A percentile compares a stretch with the other conserved stretches of the same genome.
These are phyloP conservation scores for Plantago rigida DNA, from an alignment of 305 asterid genomes.

Conservation along the genomic window DNA sequence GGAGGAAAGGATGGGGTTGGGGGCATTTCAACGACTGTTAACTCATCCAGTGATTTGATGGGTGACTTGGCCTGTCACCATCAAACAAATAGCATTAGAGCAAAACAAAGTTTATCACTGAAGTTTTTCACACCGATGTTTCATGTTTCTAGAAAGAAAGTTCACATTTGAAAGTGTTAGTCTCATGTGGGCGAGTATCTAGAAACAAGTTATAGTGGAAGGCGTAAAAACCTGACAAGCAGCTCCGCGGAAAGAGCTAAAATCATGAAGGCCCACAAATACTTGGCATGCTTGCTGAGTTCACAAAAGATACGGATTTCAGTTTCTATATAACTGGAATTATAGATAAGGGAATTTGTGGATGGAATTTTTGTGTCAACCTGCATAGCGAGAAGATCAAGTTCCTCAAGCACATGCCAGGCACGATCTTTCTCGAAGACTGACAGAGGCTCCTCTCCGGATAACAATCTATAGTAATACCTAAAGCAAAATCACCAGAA, in stretches of 20 bases:
- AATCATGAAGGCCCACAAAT: conserved; percentile 78
- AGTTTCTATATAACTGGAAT: conserved; percentile 1
- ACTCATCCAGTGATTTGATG: conserved; percentile 68
- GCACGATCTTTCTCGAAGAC: conserved; percentile 70
- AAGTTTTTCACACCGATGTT: background rate
- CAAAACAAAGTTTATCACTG: background rate
- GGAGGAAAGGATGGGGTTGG: conserved; percentile 65
- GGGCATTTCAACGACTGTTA: conserved; percentile 60
- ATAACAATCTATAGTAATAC: conserved; percentile 66
- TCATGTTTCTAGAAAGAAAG: conserved; percentile 5
- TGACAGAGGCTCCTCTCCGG: conserved; percentile 59
- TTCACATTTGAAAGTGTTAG: background rate
- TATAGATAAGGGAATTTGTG: conserved; percentile 2
- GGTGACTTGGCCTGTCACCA: conserved; percentile 82
- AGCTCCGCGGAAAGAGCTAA: conserved; percentile 87
- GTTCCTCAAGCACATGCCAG: conserved; percentile 80
- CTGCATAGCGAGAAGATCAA: conserved; percentile 69
- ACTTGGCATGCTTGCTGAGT: conserved; percentile 75
- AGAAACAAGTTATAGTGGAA: conserved; percentile 10
- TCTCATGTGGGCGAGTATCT: background rate
- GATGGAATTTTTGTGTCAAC: conserved; percentile 28
- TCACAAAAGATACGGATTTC: conserved; percentile 21
- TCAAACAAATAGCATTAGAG: conserved; percentile 2
- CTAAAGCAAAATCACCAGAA: conserved; percentile 36
- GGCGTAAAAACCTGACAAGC: conserved; percentile 62